These are phyloP conservation scores for Porcisia hertigi DNA, from an alignment of 208 protist genomes.

Conservation along the genomic window DNA sequence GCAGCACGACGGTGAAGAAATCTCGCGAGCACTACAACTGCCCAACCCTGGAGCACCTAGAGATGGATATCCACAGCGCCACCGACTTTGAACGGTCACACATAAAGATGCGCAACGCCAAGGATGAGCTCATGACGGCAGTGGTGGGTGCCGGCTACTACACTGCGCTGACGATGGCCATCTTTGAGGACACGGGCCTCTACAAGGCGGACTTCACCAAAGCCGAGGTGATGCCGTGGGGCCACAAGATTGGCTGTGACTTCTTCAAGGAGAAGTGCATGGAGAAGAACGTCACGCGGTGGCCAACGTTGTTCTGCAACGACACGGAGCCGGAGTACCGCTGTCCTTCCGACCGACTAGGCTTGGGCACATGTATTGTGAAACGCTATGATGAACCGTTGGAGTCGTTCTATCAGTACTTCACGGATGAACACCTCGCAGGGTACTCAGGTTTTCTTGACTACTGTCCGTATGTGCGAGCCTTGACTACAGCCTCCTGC, in stretches of 20 bases:
- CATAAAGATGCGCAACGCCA: too few species aligned
- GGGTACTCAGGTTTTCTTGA: not conserved
- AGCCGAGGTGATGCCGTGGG: conserved; percentile 77
- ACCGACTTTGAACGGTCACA: too few species aligned
- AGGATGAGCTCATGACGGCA: too few species aligned
- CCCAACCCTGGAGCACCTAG: too few species aligned
- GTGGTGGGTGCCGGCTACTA: conserved; percentile 58
- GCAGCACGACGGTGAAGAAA: too few species aligned
- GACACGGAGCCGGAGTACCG: not conserved
- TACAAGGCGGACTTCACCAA: conserved; percentile 76
- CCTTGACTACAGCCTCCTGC: not conserved
- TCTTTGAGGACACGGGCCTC: conserved; percentile 79
- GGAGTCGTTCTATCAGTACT: not conserved
- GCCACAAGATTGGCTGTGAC: conserved; percentile 9
- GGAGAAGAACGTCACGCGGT: not conserved
- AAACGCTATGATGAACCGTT: too few species aligned
- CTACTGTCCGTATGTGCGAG: not conserved
- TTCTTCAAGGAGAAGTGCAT: conserved; percentile 40
- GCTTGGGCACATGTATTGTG: not conserved
- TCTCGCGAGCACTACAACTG: too few species aligned
- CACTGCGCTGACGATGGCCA: conserved; percentile 77
- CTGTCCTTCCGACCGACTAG: not conserved
- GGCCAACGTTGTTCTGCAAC: conserved; percentile 49
- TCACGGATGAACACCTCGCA: not conserved
- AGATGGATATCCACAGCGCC: too few species aligned